phyloP scores from a whole-genome alignment of 768 basidiomycete species.

The Mycena metata region DNA sequence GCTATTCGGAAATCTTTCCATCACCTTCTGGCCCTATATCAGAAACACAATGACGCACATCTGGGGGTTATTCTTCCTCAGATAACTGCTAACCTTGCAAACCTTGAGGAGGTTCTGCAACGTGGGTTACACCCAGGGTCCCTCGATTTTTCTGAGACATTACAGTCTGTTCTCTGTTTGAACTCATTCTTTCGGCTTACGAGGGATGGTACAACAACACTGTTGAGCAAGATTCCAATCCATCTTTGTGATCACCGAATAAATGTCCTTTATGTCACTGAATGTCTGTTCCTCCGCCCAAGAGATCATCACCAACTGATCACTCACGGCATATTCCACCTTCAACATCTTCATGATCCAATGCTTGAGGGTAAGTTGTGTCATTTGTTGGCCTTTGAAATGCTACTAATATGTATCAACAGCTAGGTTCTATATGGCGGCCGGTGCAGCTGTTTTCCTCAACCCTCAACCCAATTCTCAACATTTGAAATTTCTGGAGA shows the following conservation, averaged over 20 bases:
- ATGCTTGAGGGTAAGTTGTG: background rate
- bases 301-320: background rate
- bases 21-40: background rate
- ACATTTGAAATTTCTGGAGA: background rate
- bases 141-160: background rate
- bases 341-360: background rate
- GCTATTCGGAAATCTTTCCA: background rate
- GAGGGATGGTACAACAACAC: no score
- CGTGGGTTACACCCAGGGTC: background rate
- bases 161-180: background rate
- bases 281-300: background rate
- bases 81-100: background rate
- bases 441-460: background rate
- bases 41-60: background rate
- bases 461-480: background rate
- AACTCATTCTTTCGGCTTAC: background rate
- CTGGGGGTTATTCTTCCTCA: background rate
- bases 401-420: background rate
- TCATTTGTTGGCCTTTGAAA: background rate
- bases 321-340: background rate
- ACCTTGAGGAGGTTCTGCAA: background rate
- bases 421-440: slow-evolving; percentile 1
- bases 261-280: background rate
- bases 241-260: background rate
- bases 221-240: background rate